Evolutionary conservation across 2,329 filamentous ascomycete genomes (phyloP), one percentile per base, ranked within the genome.

Genomic region (Phialophora tarda): DNA sequence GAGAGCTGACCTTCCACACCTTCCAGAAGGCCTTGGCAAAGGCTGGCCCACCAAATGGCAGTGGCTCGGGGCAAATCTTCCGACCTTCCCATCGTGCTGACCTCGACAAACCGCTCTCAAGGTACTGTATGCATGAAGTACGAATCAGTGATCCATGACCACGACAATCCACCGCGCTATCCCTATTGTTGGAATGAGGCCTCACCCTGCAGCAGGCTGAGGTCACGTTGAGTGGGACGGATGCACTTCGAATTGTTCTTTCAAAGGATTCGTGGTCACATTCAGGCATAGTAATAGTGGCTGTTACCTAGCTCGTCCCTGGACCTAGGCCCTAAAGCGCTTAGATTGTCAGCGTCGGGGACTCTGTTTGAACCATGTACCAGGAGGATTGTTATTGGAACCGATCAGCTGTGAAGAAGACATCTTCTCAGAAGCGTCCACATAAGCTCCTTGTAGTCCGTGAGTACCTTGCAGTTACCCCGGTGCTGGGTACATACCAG

Each of bases 1-100:
- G 38, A 44, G 38, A 44, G 38, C 38, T 44, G 38, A 44, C 38
- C 57, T 59, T 59, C 57, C 41, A 59, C 41, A 12, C 17, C 41
- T 59, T 59, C 57, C 26, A 59, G 57, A 50, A 59, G 57, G 34
- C 41, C 34, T 50, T 50, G 41, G 56, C 41, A 34, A 5, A 41
- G 1, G 6, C 14, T 17, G 14, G 17, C 38, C 38, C 38, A 41
- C 38, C 17, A 41, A 17, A 41, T 41, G 38, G 21, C 48, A 51
- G 21, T 23, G 48, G 24, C 17, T 59, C 21, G 41, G 26, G 23
- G 23, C 57, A 59, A 50, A 50, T 23, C 14, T 24, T 59, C 57
- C 57, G 57, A 50, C 30, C 12, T 51, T 26, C 48, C 14, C 23
- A 51, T 21, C 7, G 12, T 48, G 57, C 26, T 50, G 38, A 50